These are phyloP conservation scores for Mercurialis annua DNA, from an alignment of 345 rosid species.

Conservation along the genomic window DNA sequence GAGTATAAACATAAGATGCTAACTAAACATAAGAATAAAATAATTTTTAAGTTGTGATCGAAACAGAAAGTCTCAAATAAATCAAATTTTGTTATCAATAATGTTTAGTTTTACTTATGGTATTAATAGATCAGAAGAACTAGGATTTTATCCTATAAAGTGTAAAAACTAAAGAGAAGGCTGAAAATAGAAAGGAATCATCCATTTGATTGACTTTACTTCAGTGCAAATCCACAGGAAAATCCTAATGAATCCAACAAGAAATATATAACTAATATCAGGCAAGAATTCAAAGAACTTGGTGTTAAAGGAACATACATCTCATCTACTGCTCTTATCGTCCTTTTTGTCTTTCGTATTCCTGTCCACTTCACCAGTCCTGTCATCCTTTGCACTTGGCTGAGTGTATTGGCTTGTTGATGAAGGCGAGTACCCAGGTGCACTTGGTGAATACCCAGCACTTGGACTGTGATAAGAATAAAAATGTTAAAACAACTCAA, in stretches of 20 bases:
- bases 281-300: slow-evolving; percentile 1
- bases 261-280: background rate
- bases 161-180: too few relatives aligned
- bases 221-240: background rate
- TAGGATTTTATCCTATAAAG: background rate
- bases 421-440: slow-evolving; percentile 78
- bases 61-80: too few relatives aligned
- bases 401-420: slow-evolving; percentile 78
- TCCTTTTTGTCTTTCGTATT: slow-evolving; percentile 23
- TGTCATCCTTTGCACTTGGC: slow-evolving; percentile 49
- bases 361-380: slow-evolving; percentile 25
- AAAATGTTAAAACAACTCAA: background rate
- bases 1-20: background rate
- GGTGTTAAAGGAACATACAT: too few relatives aligned
- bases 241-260: too few relatives aligned
- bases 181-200: background rate
- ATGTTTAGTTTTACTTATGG: too few relatives aligned
- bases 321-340: slow-evolving; percentile 17
- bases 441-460: slow-evolving; percentile 81
- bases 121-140: background rate
- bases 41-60: too few relatives aligned
- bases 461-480: slow-evolving; percentile 47
- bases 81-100: too few relatives aligned
- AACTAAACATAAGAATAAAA: too few relatives aligned
- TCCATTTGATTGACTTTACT: background rate